Evolutionary conservation across 768 basidiomycete genomes (phyloP).

Genomic region (Psilocybe cubensis): DNA sequence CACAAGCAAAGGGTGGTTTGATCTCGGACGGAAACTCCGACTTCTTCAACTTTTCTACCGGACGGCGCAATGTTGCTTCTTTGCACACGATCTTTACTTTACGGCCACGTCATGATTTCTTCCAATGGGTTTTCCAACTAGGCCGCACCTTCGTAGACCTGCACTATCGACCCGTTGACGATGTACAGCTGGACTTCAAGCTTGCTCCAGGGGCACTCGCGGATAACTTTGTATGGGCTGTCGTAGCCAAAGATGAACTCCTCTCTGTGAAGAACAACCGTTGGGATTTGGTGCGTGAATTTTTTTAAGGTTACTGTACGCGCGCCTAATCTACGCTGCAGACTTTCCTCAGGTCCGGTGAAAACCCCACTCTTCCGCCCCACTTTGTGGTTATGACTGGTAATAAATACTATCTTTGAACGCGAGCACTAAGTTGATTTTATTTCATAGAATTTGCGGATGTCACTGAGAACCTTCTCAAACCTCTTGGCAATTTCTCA

Average conservation of each 20-base stretch:
- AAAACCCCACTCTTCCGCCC: conserved; percentile 62
- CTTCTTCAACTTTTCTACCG: conserved; percentile 87
- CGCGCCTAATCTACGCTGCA: conserved; percentile 28
- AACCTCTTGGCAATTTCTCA: conserved; percentile 47
- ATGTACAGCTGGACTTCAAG: conserved; percentile 79
- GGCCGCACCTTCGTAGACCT: conserved; percentile 73
- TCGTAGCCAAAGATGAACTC: conserved; percentile 83
- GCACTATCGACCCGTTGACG: conserved; percentile 70
- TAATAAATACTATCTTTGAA: conserved; percentile 25
- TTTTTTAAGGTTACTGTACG: background rate
- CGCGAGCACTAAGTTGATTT: background rate
- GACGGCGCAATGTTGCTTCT: conserved; percentile 74
- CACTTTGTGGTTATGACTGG: conserved; percentile 79
- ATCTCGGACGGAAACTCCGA: conserved; percentile 75
- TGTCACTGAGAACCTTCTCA: conserved; percentile 78
- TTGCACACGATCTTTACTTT: conserved; percentile 82
- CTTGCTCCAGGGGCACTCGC: conserved; percentile 54
- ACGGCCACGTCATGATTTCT: conserved; percentile 82
- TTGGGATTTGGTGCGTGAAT: conserved; percentile 83
- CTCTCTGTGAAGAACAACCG: conserved; percentile 66
- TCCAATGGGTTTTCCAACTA: conserved; percentile 66
- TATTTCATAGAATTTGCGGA: conserved; percentile 75
- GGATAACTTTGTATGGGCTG: conserved; percentile 79
- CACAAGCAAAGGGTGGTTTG: conserved; percentile 53
- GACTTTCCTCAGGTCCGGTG: conserved; percentile 84